Conservation (phyloP, 148 eudicot genomes). For the Rhododendron ferrugineum region DNA sequence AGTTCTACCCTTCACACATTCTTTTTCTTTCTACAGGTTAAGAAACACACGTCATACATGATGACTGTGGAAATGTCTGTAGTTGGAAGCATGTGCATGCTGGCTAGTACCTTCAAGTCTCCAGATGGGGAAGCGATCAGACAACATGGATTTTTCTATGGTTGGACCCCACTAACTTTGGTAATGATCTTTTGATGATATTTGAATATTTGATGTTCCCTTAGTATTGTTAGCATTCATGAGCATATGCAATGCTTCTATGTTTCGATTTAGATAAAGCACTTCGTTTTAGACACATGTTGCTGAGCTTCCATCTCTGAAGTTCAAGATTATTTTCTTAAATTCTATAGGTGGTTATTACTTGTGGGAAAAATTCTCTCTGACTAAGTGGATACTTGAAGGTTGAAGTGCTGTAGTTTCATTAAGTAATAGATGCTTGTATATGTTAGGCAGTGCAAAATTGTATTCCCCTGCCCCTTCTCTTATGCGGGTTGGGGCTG, state of each 20-base stretch:
- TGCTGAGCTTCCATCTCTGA: not conserved
- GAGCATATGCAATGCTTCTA: not conserved
- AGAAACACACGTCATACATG: conserved; percentile 84
- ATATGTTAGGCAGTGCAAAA: not conserved
- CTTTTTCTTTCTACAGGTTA: conserved; percentile 41
- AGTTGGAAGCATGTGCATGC: conserved; percentile 76
- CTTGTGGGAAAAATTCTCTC: not conserved
- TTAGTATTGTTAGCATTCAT: not conserved
- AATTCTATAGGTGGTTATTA: not conserved
- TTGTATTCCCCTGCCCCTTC: not conserved
- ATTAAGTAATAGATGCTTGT: not conserved
- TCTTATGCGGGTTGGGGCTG: not conserved
- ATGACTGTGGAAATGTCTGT: conserved; percentile 98
- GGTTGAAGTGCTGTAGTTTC: not conserved
- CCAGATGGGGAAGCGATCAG: conserved; percentile 87
- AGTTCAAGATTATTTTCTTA: not conserved
- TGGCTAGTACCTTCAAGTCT: conserved; percentile 80
- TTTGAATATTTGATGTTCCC: conserved; percentile 1
- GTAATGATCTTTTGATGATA: conserved; percentile 32
- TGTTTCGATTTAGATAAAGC: not conserved
- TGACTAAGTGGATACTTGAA: not conserved
- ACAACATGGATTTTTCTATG: conserved; percentile 72
- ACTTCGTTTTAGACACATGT: not conserved
- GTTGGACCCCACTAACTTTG: conserved; percentile 80
- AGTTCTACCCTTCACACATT: not conserved